Percentiles rank a stretch among this genome's conserved stretches.
These are phyloP conservation scores for Chlorella sorokiniana DNA, from an alignment of 139 green algal species.

Conservation along the genomic window DNA sequence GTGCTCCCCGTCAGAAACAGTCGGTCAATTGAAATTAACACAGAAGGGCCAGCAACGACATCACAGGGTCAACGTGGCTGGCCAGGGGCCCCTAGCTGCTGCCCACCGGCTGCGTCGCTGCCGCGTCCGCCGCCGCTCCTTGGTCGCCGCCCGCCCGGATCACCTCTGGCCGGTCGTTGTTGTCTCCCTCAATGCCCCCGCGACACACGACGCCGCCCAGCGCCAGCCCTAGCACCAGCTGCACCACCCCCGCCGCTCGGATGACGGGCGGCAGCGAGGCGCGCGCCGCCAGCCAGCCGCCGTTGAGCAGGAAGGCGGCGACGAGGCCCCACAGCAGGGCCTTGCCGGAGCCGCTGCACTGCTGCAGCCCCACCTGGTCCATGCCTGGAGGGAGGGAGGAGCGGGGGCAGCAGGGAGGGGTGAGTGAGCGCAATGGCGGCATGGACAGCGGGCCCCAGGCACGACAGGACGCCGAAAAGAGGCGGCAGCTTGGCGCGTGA, in stretches of 20 bases:
- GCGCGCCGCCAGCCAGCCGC: background rate
- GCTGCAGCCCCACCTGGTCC: slow-evolving; percentile 58
- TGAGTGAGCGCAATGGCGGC: background rate
- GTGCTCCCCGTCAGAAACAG: too few species aligned
- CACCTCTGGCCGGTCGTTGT: slow-evolving; percentile 25
- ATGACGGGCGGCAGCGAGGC: slow-evolving; percentile 5
- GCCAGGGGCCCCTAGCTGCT: background rate
- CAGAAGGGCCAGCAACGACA: too few species aligned
- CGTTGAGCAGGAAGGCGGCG: background rate
- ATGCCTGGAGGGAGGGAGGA: slow-evolving; percentile 48
- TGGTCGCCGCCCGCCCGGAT: background rate
- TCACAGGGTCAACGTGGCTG: too few species aligned
- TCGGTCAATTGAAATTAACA: too few species aligned
- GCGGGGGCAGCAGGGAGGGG: background rate
- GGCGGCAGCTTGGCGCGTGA: slow-evolving; percentile 11
- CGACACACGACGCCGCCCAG: slow-evolving; percentile 20
- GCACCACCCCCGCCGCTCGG: slow-evolving; percentile 11
- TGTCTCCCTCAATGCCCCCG: slow-evolving; percentile 10
- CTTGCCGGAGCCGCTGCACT: slow-evolving; percentile 35
- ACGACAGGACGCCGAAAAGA: background rate
- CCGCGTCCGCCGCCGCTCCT: background rate
- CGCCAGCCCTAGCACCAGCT: slow-evolving; percentile 8
- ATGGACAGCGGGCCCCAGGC: background rate
- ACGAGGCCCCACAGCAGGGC: slow-evolving; percentile 46
- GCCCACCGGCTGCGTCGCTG: background rate